Percentiles rank a stretch among this genome's conserved stretches.
phyloP scores from a whole-genome alignment of 306 rosid species.

The Boehmeria nivea region DNA sequence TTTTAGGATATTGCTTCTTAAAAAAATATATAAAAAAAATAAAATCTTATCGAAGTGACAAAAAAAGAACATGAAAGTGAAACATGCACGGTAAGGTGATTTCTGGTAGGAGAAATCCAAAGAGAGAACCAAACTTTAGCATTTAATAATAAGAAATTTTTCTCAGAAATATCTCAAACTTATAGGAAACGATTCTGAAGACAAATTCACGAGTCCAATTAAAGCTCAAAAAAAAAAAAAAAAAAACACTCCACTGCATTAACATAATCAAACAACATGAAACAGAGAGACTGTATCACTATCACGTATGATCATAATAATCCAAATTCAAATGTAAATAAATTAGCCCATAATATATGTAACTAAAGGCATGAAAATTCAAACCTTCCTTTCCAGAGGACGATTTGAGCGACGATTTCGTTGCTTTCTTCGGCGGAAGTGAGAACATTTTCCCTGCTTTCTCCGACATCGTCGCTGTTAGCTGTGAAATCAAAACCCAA shows the following conservation, averaged over 20 bases:
- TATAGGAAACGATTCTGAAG: no score
- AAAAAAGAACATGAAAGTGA: no score
- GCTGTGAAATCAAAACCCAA: slow-evolving; percentile 20
- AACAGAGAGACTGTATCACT: no score
- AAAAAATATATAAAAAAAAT: background rate
- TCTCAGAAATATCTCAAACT: no score
- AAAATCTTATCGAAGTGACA: no score
- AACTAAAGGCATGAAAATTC: background rate
- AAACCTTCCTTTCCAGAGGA: slow-evolving; percentile 27
- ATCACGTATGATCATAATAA: background rate
- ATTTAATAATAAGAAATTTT: no score
- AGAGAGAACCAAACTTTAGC: background rate
- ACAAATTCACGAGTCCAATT: no score
- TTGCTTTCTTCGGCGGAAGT: slow-evolving; percentile 9
- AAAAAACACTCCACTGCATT: background rate
- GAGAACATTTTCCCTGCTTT: slow-evolving; percentile 65
- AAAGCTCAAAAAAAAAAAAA: background rate
- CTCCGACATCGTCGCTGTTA: slow-evolving; percentile 41
- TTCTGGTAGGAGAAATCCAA: background rate
- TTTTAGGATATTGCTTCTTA: background rate
- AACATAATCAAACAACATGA: background rate
- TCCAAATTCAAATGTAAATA: background rate
- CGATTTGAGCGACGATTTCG: slow-evolving; percentile 35
- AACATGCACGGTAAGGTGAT: background rate
- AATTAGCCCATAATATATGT: no score